A percentile compares a stretch with the other conserved stretches of the same genome.
These are phyloP conservation scores for Solanum hybrid DNA, from an alignment of 305 asterid genomes.

Conservation along the genomic window DNA sequence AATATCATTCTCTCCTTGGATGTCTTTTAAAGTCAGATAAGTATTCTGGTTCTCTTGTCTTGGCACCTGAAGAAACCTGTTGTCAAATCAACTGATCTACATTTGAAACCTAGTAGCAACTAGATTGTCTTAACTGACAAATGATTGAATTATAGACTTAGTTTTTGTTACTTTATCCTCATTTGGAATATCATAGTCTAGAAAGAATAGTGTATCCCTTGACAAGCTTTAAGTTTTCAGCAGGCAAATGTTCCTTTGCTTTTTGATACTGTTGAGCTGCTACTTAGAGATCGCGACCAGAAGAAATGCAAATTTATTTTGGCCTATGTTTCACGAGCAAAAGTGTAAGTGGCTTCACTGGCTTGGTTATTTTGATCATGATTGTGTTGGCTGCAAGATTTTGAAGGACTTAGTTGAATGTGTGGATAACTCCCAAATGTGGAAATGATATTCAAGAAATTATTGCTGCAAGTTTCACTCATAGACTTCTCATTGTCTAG, in stretches of 20 bases:
- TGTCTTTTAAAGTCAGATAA: neutral
- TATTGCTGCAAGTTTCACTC: neutral
- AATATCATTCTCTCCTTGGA: neutral
- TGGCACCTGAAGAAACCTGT: neutral
- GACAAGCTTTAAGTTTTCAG: constrained; percentile 68
- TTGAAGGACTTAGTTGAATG: neutral
- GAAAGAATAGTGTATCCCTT: constrained; percentile 29
- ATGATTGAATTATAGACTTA: neutral
- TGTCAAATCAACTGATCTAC: neutral
- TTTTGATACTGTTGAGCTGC: constrained; percentile 61
- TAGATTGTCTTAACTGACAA: neutral
- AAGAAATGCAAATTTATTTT: constrained; percentile 64
- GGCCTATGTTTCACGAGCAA: constrained; percentile 79
- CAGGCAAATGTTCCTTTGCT: constrained; percentile 74
- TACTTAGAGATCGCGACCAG: constrained; percentile 34
- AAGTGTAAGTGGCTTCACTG: constrained; percentile 46
- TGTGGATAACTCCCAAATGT: neutral
- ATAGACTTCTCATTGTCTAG: neutral
- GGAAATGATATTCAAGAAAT: neutral
- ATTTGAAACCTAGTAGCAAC: neutral
- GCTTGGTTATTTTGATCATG: neutral
- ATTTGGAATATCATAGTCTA: neutral
- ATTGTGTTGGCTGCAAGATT: neutral
- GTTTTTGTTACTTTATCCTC: neutral
- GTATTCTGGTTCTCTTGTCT: neutral